phyloP scores from a whole-genome alignment of 139 green algal genomes.

The Zygnema circumcarinatum region DNA sequence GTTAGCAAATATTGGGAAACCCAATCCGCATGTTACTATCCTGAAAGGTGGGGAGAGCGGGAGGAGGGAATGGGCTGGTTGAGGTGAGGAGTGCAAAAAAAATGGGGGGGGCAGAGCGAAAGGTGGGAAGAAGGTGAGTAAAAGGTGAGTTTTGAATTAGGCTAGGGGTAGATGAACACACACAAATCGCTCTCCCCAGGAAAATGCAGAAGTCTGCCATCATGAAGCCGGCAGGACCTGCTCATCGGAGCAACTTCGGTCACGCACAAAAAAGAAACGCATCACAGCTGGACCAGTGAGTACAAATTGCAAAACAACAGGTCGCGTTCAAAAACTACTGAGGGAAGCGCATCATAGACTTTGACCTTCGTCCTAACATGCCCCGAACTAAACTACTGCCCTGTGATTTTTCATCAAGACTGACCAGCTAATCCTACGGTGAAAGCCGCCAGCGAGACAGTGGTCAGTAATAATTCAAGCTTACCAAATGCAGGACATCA shows the following conservation, averaged over 20 bases:
- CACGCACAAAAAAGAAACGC: constrained; percentile 2
- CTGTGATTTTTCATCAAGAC: too few species aligned
- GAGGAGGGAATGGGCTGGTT: neutral
- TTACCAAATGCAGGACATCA: constrained; percentile 60
- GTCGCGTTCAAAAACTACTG: too few species aligned
- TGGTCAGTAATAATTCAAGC: too few species aligned
- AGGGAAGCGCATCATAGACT: neutral
- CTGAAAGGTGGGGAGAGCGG: neutral
- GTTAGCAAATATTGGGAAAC: neutral
- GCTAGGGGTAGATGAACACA: constrained; percentile 32
- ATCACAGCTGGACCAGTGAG: neutral
- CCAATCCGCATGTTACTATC: too few species aligned
- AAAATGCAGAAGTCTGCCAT: constrained; percentile 28
- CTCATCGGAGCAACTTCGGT: constrained; percentile 19
- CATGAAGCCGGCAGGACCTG: constrained; percentile 20
- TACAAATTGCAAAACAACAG: neutral
- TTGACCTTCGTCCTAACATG: too few species aligned
- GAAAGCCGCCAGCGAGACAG: too few species aligned
- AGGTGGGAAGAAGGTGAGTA: constrained; percentile 16
- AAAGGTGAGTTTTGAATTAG: constrained; percentile 26
- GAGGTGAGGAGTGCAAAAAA: constrained; percentile 9
- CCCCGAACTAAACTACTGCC: too few species aligned
- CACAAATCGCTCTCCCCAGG: constrained; percentile 27
- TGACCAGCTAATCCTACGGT: too few species aligned
- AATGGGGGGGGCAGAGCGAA: constrained; percentile 31